Evolutionary conservation across 345 rosid genomes (phyloP).

Genomic region (Durio zibethinus): DNA sequence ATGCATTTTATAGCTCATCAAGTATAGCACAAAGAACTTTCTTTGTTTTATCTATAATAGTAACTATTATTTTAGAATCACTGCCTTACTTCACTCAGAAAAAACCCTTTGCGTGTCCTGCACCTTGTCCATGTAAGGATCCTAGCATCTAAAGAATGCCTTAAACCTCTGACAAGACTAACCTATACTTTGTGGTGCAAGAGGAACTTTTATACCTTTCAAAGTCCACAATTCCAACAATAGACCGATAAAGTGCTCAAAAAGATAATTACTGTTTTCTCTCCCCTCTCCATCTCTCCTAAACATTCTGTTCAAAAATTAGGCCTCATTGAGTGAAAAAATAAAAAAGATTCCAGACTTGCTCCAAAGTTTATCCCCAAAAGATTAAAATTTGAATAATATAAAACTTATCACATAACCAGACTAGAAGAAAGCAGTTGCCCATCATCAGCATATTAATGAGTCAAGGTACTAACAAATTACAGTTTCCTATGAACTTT

Average conservation of each 20-base stretch:
- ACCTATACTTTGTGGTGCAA: not conserved
- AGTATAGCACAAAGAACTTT: not conserved
- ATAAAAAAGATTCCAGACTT: not conserved
- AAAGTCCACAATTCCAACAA: not conserved
- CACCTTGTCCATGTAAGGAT: not conserved
- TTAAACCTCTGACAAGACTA: not conserved
- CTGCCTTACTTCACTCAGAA: not conserved
- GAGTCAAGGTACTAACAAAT: not conserved
- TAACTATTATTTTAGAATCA: not conserved
- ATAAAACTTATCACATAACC: not conserved
- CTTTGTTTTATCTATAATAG: not conserved
- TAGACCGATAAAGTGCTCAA: not conserved
- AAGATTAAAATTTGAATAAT: not conserved
- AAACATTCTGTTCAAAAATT: not conserved
- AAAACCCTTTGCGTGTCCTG: not conserved
- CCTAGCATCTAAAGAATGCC: not conserved
- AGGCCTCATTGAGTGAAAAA: not conserved
- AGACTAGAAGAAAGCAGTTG: not conserved
- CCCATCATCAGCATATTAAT: not conserved
- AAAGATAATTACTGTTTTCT: not conserved
- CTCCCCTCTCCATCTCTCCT: not conserved
- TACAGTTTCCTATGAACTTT: not conserved
- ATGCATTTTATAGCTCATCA: not conserved
- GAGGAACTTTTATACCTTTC: not conserved
- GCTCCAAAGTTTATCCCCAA: not conserved